Conservation (phyloP, 768 basidiomycete genomes). For the Mycena filopes region DNA sequence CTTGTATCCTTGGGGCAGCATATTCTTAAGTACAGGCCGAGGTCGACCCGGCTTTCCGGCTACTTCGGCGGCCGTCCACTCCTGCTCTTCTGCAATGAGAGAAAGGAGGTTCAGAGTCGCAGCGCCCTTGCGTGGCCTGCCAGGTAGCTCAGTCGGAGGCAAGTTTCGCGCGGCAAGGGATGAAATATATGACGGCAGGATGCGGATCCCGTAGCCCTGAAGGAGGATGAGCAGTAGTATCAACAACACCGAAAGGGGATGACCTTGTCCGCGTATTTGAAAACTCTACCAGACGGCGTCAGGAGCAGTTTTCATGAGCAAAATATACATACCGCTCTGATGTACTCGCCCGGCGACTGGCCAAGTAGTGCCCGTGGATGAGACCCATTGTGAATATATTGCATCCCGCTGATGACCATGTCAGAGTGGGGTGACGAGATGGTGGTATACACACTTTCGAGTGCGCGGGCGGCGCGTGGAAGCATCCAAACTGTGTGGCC, state of each 20-base stretch:
- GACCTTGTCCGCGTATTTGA: conserved; percentile 28
- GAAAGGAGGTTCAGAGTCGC: background rate
- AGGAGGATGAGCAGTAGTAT: background rate
- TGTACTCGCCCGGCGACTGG: conserved; percentile 10
- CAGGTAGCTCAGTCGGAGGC: background rate
- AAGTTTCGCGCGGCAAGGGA: background rate
- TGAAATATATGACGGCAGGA: conserved; percentile 17
- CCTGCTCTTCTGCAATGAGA: background rate
- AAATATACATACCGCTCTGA: background rate
- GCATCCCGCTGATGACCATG: conserved; percentile 10
- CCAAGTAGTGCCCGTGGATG: conserved; percentile 12
- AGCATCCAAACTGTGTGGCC: conserved; percentile 22
- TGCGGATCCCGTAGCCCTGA: conserved; percentile 23
- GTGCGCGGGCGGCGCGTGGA: conserved; percentile 21
- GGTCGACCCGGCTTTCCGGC: too few relatives aligned
- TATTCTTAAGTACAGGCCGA: background rate
- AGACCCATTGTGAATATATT: conserved; percentile 20
- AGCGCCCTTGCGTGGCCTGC: background rate
- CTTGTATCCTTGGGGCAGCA: background rate
- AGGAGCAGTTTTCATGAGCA: background rate
- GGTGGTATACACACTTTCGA: conserved; percentile 15
- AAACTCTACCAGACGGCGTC: background rate
- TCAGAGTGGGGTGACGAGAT: background rate
- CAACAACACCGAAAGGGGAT: background rate
- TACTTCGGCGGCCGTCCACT: background rate